Evolutionary conservation across 345 rosid genomes (phyloP).

Genomic region (Eucalyptus erythrocorys): DNA sequence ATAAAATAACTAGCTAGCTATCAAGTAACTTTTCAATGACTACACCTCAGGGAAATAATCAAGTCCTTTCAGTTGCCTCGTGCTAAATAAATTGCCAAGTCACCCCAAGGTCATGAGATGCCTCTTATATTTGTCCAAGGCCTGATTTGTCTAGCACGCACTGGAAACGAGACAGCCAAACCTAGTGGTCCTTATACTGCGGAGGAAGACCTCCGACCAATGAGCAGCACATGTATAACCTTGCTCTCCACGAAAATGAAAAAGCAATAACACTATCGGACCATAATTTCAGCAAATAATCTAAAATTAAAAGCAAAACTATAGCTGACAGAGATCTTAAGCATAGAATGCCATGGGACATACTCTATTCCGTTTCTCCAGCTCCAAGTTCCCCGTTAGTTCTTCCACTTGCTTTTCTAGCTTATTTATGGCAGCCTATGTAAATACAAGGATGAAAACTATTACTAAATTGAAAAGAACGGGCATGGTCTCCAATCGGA

Average conservation of each 20-base stretch:
- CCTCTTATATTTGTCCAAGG: background rate
- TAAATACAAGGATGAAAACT: background rate
- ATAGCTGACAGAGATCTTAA: background rate
- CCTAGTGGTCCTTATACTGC: background rate
- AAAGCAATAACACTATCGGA: background rate
- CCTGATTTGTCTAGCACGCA: background rate
- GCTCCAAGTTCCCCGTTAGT: conserved; percentile 86
- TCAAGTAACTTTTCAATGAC: background rate
- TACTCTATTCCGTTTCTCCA: conserved; percentile 95
- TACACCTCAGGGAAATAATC: background rate
- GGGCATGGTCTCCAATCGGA: background rate
- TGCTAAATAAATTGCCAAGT: background rate
- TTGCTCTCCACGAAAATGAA: background rate
- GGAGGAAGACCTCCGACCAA: background rate
- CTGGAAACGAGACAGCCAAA: background rate
- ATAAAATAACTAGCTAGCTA: background rate
- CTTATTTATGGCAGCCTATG: conserved; percentile 94
- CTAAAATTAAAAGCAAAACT: background rate
- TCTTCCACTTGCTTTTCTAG: conserved; percentile 98
- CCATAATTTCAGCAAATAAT: background rate
- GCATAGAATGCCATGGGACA: background rate
- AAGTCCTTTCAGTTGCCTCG: background rate
- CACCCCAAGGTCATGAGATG: background rate
- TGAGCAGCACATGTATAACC: background rate
- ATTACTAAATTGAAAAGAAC: background rate